Percentiles rank a stretch among this genome's conserved stretches.
Evolutionary conservation across 148 eudicot genomes (phyloP).

Genomic region (Rheum nobile): DNA sequence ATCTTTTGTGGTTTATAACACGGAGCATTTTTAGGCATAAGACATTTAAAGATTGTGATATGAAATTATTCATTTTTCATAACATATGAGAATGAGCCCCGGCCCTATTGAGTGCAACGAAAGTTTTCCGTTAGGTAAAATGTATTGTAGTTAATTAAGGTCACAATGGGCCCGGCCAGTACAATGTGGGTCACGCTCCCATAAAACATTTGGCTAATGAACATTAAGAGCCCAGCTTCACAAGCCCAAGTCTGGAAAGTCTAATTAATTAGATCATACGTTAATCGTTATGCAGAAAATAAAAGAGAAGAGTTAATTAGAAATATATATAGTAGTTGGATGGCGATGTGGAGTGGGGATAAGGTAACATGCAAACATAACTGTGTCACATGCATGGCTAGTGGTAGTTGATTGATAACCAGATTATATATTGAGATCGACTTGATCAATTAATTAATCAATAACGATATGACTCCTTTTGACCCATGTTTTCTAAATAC

Average conservation of each 20-base stretch:
- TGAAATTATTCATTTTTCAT: no score
- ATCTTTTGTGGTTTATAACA: no score
- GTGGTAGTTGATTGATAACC: not conserved
- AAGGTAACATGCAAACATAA: slow-evolving; percentile 3
- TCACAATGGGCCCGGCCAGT: no score
- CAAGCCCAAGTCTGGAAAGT: not conserved
- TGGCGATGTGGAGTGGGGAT: not conserved
- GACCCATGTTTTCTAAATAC: not conserved
- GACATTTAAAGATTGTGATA: no score
- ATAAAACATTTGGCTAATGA: not conserved
- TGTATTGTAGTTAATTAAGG: no score
- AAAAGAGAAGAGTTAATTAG: not conserved
- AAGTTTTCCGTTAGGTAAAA: no score
- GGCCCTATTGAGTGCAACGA: no score
- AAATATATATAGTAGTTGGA: not conserved
- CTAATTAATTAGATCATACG: no score
- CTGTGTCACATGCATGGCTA: not conserved
- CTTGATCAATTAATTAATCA: not conserved
- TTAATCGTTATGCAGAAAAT: not conserved
- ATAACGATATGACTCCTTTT: not conserved
- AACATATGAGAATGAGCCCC: no score
- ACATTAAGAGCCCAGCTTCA: not conserved
- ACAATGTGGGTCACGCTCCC: not conserved
- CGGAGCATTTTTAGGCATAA: no score
- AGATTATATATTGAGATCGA: not conserved